Conservation (phyloP, 164 flowering plant species). For the Houttuynia cordata region DNA sequence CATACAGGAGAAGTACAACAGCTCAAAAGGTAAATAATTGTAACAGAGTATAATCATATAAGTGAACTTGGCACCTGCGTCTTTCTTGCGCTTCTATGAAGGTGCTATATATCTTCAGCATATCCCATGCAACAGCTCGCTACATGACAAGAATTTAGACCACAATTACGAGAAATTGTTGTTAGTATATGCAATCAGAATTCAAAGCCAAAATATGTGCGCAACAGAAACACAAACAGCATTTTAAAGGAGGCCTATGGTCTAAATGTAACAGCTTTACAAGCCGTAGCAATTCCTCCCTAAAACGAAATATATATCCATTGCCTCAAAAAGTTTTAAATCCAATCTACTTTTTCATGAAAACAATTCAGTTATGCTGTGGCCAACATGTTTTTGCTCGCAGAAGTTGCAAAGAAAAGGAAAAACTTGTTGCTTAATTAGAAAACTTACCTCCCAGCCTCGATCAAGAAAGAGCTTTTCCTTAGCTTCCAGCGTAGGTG, state of each 20-base stretch:
- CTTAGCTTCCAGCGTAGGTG: conserved; percentile 82
- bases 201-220: neutral
- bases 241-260: too few relatives aligned
- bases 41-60: neutral
- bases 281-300: too few relatives aligned
- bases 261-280: too few relatives aligned
- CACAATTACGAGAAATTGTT: neutral
- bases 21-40: too few relatives aligned
- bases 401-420: too few relatives aligned
- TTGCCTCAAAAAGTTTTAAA: neutral
- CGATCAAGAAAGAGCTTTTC: conserved; percentile 79
- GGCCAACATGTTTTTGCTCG: too few relatives aligned
- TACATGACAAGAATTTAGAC: conserved; percentile 19
- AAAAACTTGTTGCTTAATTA: neutral
- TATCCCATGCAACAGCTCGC: conserved; percentile 96
- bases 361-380: neutral
- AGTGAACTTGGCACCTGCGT: conserved; percentile 42
- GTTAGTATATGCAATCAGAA: neutral
- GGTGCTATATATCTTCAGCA: conserved; percentile 64
- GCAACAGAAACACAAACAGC: neutral
- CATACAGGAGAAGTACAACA: neutral
- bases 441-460: conserved; percentile 75
- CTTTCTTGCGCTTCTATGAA: conserved; percentile 77
- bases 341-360: neutral
- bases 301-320: neutral